Percentiles rank a stretch among this genome's conserved stretches.
phyloP scores from a whole-genome alignment of 495 filamentous ascomycete genomes.

The Podospora bellae-mahoneyi region DNA sequence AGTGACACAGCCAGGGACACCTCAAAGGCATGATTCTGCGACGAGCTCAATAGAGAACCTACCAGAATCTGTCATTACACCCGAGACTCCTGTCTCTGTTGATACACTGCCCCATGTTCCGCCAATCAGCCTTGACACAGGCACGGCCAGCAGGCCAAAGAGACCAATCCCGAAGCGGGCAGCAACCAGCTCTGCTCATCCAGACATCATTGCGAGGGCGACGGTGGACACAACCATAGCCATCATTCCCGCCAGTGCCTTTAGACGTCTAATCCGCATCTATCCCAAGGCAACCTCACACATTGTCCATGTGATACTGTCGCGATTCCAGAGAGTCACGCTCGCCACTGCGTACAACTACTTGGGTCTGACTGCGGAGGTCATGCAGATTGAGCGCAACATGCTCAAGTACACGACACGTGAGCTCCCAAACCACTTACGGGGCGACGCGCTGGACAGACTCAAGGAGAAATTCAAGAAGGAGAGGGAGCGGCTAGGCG shows the following conservation, averaged over 20 bases:
- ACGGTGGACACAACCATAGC: slow-evolving; percentile 97
- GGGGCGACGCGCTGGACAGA: slow-evolving; percentile 76
- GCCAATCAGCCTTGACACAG: slow-evolving; percentile 66
- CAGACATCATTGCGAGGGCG: slow-evolving; percentile 94
- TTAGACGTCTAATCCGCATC: slow-evolving; percentile 86
- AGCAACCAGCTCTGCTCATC: slow-evolving; percentile 76
- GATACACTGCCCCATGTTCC: slow-evolving; percentile 53
- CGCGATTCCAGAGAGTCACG: slow-evolving; percentile 88
- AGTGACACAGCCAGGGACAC: slow-evolving; percentile 32
- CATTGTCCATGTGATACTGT: slow-evolving; percentile 95
- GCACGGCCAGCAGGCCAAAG: slow-evolving; percentile 11
- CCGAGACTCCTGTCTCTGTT: slow-evolving; percentile 26
- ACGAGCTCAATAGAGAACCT: slow-evolving; percentile 11
- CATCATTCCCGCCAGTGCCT: slow-evolving; percentile 94
- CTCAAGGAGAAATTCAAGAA: slow-evolving; percentile 90
- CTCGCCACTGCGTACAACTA: slow-evolving; percentile 92
- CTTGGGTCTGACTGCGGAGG: slow-evolving; percentile 84
- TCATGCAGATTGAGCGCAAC: slow-evolving; percentile 82
- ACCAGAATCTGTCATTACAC: slow-evolving; percentile 26
- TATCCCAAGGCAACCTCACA: slow-evolving; percentile 96
- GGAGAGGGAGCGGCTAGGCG: slow-evolving; percentile 78
- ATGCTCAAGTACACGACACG: slow-evolving; percentile 90
- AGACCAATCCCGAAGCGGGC: slow-evolving; percentile 41
- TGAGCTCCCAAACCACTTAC: slow-evolving; percentile 87
- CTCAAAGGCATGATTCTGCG: slow-evolving; percentile 31